Conservation (phyloP, 2,329 filamentous ascomycete genomes). For the Fusarium sp. region DNA sequence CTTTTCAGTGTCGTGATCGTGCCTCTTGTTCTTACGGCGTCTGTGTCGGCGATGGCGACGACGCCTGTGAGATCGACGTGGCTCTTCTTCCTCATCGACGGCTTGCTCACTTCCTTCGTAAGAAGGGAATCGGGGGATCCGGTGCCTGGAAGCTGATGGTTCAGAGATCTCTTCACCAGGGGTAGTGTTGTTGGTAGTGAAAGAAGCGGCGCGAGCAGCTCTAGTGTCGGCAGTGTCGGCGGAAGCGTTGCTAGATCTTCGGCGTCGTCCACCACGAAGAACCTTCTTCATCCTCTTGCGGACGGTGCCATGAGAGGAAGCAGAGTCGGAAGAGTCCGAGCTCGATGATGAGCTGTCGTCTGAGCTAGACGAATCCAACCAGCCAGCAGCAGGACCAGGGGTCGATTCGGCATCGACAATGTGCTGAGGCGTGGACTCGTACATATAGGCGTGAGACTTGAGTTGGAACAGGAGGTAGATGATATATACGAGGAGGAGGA, state of each 20-base stretch:
- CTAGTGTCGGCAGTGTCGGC: slow-evolving; percentile 60
- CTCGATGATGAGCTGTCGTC: slow-evolving; percentile 65
- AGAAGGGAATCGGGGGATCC: slow-evolving; percentile 50
- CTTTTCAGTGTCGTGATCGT: slow-evolving; percentile 48
- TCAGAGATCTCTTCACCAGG: slow-evolving; percentile 52
- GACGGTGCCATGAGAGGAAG: slow-evolving; percentile 67
- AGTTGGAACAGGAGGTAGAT: slow-evolving; percentile 89
- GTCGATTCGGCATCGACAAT: slow-evolving; percentile 91
- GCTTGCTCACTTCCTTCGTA: slow-evolving; percentile 54
- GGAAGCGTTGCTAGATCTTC: slow-evolving; percentile 79
- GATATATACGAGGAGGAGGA: slow-evolving; percentile 71
- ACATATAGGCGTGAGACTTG: slow-evolving; percentile 90
- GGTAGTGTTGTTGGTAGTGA: slow-evolving; percentile 49
- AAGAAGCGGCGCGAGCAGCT: slow-evolving; percentile 53
- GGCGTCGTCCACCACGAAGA: slow-evolving; percentile 72
- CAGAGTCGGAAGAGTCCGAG: slow-evolving; percentile 71
- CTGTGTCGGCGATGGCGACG: slow-evolving; percentile 50
- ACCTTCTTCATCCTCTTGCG: slow-evolving; percentile 78
- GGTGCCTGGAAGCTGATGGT: slow-evolving; percentile 49
- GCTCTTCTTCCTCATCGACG: slow-evolving; percentile 54
- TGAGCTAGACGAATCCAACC: slow-evolving; percentile 75
- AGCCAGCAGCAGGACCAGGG: slow-evolving; percentile 81
- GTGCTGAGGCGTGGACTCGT: slow-evolving; percentile 89
- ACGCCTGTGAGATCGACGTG: slow-evolving; percentile 46
- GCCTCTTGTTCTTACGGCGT: slow-evolving; percentile 54